These are phyloP conservation scores for Phytophthora pinifolia DNA, from an alignment of 352 stramenopile genomes.

Conservation along the genomic window DNA sequence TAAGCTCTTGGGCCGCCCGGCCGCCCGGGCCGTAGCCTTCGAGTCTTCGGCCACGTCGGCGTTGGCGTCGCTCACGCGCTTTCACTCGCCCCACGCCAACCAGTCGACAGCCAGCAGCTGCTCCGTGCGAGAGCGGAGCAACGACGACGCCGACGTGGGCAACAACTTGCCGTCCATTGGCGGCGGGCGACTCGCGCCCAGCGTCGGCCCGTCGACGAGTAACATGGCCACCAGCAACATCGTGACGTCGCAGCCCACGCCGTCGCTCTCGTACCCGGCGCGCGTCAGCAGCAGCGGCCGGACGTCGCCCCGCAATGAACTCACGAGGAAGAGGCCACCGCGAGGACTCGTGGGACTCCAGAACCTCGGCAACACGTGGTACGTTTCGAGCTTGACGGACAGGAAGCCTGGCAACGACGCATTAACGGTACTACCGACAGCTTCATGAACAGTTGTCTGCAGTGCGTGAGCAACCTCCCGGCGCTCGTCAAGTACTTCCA, in stretches of 20 bases:
- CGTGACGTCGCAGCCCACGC: constrained; percentile 21
- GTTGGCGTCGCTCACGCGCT: constrained; percentile 49
- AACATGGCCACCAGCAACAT: constrained; percentile 28
- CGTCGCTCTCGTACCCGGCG: constrained; percentile 15
- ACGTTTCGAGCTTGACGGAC: constrained; percentile 5
- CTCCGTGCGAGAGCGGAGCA: constrained; percentile 17
- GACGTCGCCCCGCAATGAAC: constrained; percentile 15
- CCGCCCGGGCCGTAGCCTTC: constrained; percentile 26
- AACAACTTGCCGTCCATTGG: constrained; percentile 26
- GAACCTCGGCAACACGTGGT: constrained; percentile 85
- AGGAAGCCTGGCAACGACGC: too few species aligned
- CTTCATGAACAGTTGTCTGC: constrained; percentile 89
- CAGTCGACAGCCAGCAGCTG: constrained; percentile 33
- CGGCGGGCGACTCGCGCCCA: constrained; percentile 14
- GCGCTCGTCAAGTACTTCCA: constrained; percentile 58
- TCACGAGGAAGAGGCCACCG: constrained; percentile 30
- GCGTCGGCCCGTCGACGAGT: constrained; percentile 14
- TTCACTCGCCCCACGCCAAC: constrained; percentile 32
- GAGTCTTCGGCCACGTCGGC: constrained; percentile 37
- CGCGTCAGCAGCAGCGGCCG: constrained; percentile 15
- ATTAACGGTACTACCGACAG: constrained; percentile 23
- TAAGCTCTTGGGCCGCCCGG: constrained; percentile 36
- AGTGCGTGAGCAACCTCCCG: constrained; percentile 78
- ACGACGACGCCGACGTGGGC: constrained; percentile 14
- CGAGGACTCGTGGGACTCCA: constrained; percentile 64